Conservation (phyloP, 345 rosid species). For the Aegle marmelos region DNA sequence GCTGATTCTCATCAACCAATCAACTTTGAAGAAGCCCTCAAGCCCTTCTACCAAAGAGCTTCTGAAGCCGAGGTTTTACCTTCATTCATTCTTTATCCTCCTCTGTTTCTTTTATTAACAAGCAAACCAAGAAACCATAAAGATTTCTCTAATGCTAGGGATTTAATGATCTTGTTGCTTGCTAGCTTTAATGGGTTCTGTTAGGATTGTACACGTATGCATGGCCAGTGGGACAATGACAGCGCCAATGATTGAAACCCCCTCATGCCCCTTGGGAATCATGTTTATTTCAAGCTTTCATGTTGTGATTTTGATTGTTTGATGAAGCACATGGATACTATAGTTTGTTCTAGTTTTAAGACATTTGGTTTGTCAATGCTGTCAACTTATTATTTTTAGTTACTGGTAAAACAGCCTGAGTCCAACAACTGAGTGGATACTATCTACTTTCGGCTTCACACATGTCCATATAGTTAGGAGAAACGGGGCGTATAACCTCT, state of each 20-base stretch:
- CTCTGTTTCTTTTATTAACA: background rate
- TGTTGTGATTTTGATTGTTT: background rate
- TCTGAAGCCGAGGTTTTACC: slow-evolving; percentile 12
- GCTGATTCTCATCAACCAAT: background rate
- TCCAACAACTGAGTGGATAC: too few species aligned
- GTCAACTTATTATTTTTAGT: background rate
- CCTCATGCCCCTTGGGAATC: background rate
- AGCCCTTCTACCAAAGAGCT: slow-evolving; percentile 13
- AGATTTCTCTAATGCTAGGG: background rate
- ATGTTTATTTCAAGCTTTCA: background rate
- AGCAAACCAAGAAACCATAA: background rate
- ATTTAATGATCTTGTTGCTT: background rate
- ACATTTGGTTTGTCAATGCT: background rate
- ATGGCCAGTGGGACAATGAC: background rate
- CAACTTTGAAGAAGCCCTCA: background rate
- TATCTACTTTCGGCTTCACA: too few species aligned
- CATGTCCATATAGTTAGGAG: too few species aligned
- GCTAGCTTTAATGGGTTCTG: background rate
- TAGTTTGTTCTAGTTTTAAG: background rate
- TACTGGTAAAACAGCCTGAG: too few species aligned
- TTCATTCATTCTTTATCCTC: background rate
- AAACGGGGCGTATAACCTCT: too few species aligned
- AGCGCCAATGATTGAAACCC: too few species aligned
- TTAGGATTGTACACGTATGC: background rate
- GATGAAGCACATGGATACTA: background rate